Conservation (phyloP, 768 basidiomycete genomes). For the Lyophyllum decastes region DNA sequence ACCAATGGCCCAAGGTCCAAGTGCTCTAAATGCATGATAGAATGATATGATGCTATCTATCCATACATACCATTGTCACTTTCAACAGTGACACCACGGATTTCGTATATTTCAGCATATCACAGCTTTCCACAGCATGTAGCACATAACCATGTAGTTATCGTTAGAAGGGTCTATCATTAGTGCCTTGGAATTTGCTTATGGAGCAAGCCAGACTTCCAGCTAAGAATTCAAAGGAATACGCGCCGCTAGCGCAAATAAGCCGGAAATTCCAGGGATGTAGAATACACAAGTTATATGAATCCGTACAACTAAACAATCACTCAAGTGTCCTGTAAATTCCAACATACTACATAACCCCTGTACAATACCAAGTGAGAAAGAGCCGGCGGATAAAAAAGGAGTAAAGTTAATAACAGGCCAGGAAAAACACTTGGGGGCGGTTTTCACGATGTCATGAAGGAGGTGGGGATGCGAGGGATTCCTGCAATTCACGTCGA, state of each 20-base stretch:
- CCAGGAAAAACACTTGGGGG: neutral
- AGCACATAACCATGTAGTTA: conserved; percentile 16
- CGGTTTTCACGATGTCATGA: conserved; percentile 30
- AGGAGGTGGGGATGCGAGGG: conserved; percentile 71
- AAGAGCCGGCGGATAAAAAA: conserved; percentile 5
- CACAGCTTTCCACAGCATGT: conserved; percentile 21
- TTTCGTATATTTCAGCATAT: conserved; percentile 2
- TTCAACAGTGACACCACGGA: conserved; percentile 24
- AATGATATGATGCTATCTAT: conserved; percentile 4
- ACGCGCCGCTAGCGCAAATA: neutral
- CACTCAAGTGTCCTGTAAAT: conserved; percentile 3
- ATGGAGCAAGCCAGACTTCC: neutral
- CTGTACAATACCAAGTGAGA: conserved; percentile 6
- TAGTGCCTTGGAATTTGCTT: neutral
- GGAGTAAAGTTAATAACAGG: neutral
- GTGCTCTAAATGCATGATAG: conserved; percentile 30
- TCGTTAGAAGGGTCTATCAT: neutral
- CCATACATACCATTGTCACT: conserved; percentile 22
- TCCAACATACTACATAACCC: conserved; percentile 1
- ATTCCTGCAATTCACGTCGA: conserved; percentile 43
- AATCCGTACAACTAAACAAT: conserved; percentile 15
- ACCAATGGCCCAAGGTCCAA: conserved; percentile 52
- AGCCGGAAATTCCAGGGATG: neutral
- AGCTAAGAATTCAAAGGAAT: no score
- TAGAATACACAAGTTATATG: conserved; percentile 16